Evolutionary conservation across 306 rosid genomes (phyloP).

Genomic region (Citrullus amarus): DNA sequence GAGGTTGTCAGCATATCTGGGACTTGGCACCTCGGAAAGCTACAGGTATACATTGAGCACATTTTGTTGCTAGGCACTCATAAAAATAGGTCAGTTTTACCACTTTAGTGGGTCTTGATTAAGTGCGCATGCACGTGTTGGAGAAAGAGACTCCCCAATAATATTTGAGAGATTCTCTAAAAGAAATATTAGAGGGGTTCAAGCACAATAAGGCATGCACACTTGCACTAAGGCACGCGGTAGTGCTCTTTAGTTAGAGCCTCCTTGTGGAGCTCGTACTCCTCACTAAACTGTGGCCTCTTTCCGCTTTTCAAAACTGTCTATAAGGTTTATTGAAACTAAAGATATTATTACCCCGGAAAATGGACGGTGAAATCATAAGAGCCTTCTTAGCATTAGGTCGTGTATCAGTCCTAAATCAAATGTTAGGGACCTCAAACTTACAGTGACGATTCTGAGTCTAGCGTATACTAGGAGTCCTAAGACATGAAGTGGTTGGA

Average conservation of each 20-base stretch:
- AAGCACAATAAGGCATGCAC: too few relatives aligned
- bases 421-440: not conserved
- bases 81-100: not conserved
- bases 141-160: too few relatives aligned
- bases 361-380: not conserved
- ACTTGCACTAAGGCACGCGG: not conserved
- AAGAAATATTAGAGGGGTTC: too few relatives aligned
- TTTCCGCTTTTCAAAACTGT: not conserved
- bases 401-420: not conserved
- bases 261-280: not conserved
- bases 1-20: constrained; percentile 99
- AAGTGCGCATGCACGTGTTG: not conserved
- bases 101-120: not conserved
- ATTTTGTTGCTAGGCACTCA: not conserved
- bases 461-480: not conserved
- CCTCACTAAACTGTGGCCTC: not conserved
- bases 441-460: not conserved
- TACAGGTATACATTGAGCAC: constrained; percentile 46
- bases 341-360: too few relatives aligned
- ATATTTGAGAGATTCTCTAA: too few relatives aligned
- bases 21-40: constrained; percentile 98
- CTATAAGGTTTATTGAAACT: not conserved
- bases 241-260: not conserved
- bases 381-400: not conserved
- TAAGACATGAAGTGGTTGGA: not conserved